phyloP scores from a whole-genome alignment of 768 basidiomycete genomes.

The Daedaleopsis nitida region DNA sequence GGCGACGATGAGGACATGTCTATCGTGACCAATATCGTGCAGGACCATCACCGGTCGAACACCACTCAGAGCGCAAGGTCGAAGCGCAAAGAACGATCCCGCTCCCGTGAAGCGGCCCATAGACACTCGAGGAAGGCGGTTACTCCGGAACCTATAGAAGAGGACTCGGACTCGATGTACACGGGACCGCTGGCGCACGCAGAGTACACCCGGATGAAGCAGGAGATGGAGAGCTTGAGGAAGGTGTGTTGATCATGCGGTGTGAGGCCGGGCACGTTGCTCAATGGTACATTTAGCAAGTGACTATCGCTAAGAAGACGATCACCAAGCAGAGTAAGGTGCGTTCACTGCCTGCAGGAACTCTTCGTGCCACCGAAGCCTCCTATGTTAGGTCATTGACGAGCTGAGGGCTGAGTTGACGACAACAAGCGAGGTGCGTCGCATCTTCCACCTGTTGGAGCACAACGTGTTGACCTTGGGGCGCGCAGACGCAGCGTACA shows the following conservation, averaged over 20 bases:
- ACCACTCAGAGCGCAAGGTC: slow-evolving; percentile 5
- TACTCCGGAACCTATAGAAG: slow-evolving; percentile 32
- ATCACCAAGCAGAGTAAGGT: slow-evolving; percentile 31
- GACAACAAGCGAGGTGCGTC: slow-evolving; percentile 23
- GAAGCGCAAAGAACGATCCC: slow-evolving; percentile 39
- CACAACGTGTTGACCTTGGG: neutral
- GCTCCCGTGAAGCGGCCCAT: slow-evolving; percentile 35
- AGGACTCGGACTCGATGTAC: slow-evolving; percentile 24
- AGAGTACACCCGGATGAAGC: slow-evolving; percentile 26
- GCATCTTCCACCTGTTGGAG: neutral
- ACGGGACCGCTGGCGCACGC: slow-evolving; percentile 16
- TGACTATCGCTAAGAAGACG: slow-evolving; percentile 26
- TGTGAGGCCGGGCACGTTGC: neutral
- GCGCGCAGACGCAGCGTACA: slow-evolving; percentile 22
- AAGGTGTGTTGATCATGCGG: slow-evolving; percentile 18
- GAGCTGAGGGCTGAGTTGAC: slow-evolving; percentile 27
- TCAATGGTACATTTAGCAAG: slow-evolving; percentile 15
- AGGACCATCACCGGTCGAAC: slow-evolving; percentile 16
- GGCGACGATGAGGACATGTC: slow-evolving; percentile 9
- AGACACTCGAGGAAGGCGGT: slow-evolving; percentile 26
- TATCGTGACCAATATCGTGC: slow-evolving; percentile 21
- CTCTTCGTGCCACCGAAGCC: too few species aligned
- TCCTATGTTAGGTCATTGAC: slow-evolving; percentile 25
- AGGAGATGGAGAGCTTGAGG: slow-evolving; percentile 27
- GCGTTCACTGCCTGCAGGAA: neutral